These are phyloP conservation scores for Pythium sukuiense DNA, from an alignment of 352 stramenopile species.

Conservation along the genomic window DNA sequence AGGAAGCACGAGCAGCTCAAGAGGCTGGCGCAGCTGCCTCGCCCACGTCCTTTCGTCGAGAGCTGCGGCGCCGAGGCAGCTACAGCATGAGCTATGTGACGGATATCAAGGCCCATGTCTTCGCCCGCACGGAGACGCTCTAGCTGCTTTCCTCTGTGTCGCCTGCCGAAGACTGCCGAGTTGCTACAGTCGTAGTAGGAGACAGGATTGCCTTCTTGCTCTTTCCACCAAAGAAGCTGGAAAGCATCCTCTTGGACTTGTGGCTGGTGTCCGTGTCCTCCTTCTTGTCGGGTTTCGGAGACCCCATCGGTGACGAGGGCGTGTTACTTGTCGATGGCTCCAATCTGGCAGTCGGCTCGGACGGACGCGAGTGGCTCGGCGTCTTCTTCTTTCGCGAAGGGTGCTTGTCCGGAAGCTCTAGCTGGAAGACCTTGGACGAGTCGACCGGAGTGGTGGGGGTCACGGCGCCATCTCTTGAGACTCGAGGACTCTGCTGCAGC, in stretches of 20 bases:
- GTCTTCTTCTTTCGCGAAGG: slow-evolving; percentile 43
- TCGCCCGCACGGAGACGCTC: slow-evolving; percentile 51
- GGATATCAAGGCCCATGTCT: slow-evolving; percentile 87
- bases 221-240: slow-evolving; percentile 10
- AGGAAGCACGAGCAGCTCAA: slow-evolving; percentile 33
- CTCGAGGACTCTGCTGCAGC: slow-evolving; percentile 22
- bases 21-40: slow-evolving; percentile 17
- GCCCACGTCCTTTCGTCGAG: slow-evolving; percentile 75
- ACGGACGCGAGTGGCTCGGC: slow-evolving; percentile 6
- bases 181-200: neutral
- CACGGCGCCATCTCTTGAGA: slow-evolving; percentile 11
- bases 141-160: slow-evolving; percentile 7
- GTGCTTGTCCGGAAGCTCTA: slow-evolving; percentile 48
- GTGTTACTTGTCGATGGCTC: neutral
- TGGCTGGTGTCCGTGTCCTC: slow-evolving; percentile 11
- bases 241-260: slow-evolving; percentile 8
- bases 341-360: slow-evolving; percentile 1
- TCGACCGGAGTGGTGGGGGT: slow-evolving; percentile 6
- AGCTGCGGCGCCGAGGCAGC: slow-evolving; percentile 78
- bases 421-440: slow-evolving; percentile 39
- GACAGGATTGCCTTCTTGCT: slow-evolving; percentile 10
- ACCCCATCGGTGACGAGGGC: neutral
- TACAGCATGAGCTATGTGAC: slow-evolving; percentile 89
- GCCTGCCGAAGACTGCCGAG: neutral
- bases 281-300: slow-evolving; percentile 13